Conservation (phyloP, 2,329 filamentous ascomycete genomes). For the Ophiocordyceps camponoti-floridani region DNA sequence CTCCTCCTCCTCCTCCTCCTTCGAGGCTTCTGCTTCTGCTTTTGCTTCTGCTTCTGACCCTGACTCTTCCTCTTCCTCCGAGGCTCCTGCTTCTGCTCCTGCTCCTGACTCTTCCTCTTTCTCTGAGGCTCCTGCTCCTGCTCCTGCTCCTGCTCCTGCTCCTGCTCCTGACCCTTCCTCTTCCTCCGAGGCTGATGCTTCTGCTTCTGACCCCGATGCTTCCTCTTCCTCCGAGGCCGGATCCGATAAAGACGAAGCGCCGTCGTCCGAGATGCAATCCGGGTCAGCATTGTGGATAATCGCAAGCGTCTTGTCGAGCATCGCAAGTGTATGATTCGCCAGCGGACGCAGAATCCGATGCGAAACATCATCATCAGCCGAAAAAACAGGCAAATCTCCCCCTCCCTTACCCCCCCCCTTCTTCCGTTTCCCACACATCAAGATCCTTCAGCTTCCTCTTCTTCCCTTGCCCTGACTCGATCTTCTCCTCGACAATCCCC, state of each 20-base stretch:
- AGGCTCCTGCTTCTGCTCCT: too few relatives aligned
- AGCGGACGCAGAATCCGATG: conserved; percentile 46
- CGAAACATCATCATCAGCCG: conserved; percentile 55
- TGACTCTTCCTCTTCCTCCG: too few relatives aligned
- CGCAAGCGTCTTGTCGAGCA: conserved; percentile 50
- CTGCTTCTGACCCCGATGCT: too few relatives aligned
- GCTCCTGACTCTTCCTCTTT: neutral
- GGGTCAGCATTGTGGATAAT: conserved; percentile 56
- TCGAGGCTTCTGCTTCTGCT: too few relatives aligned
- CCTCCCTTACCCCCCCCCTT: neutral
- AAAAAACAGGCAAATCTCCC: conserved; percentile 28
- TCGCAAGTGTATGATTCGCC: conserved; percentile 49
- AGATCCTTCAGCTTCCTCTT: neutral
- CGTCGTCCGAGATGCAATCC: too few relatives aligned
- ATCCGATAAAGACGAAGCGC: too few relatives aligned
- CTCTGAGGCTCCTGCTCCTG: neutral
- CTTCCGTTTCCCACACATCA: neutral
- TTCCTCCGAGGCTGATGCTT: too few relatives aligned
- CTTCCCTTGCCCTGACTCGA: neutral
- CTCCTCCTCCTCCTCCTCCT: too few relatives aligned
- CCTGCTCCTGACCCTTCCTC: neutral
- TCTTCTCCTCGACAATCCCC: conserved; percentile 3
- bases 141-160: neutral
- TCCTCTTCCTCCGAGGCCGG: conserved; percentile 19
- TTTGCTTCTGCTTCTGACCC: neutral